These are phyloP conservation scores for Chrysoporthe austroafricana DNA, from an alignment of 2,329 filamentous ascomycete species.

Conservation along the genomic window DNA sequence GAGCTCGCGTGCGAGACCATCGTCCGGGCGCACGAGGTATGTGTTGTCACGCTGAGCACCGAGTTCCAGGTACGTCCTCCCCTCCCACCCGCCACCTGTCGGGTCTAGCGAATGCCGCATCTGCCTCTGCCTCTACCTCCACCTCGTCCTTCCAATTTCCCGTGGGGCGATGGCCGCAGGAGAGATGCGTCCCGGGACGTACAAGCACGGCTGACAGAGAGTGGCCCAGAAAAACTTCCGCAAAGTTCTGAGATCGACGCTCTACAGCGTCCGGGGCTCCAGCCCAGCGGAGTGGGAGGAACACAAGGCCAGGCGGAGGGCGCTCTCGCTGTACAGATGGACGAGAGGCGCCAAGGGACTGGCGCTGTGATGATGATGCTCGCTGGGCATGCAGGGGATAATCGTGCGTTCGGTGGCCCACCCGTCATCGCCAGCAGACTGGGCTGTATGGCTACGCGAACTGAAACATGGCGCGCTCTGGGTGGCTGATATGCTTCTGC, in stretches of 20 bases:
- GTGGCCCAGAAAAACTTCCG: slow-evolving; percentile 54
- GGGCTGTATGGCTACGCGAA: too few relatives aligned
- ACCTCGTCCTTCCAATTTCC: not conserved
- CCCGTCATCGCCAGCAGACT: too few relatives aligned
- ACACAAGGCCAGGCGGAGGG: slow-evolving; percentile 49
- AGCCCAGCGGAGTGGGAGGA: slow-evolving; percentile 47
- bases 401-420: too few relatives aligned
- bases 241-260: slow-evolving; percentile 53
- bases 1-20: slow-evolving; percentile 54
- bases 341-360: slow-evolving; percentile 44
- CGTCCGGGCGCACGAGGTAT: slow-evolving; percentile 54
- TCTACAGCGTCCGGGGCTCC: slow-evolving; percentile 50
- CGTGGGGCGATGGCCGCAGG: not conserved
- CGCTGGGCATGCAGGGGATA: not conserved
- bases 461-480: too few relatives aligned
- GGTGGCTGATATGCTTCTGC: too few relatives aligned
- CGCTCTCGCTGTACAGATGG: slow-evolving; percentile 59
- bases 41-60: slow-evolving; percentile 53
- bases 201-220: too few relatives aligned
- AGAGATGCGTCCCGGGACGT: too few relatives aligned
- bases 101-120: too few relatives aligned
- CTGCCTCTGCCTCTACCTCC: not conserved
- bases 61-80: slow-evolving; percentile 49
- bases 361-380: slow-evolving; percentile 33
- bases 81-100: not conserved